A percentile compares a stretch with the other conserved stretches of the same genome.
These are phyloP conservation scores for Huntiella savannae DNA, from an alignment of 2,329 filamentous ascomycete species.

Conservation along the genomic window DNA sequence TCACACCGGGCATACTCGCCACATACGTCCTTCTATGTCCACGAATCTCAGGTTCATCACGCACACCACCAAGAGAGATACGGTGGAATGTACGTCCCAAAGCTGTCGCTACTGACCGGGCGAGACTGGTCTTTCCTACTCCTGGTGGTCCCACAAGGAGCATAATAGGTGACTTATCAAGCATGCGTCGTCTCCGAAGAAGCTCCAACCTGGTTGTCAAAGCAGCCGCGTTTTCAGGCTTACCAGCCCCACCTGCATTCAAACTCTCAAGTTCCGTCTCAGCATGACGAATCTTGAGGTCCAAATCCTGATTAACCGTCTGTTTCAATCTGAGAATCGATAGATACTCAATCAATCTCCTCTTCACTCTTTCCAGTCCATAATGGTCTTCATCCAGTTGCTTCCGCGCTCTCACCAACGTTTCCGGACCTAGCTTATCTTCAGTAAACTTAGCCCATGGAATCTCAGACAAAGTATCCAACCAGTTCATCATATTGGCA, in stretches of 20 bases:
- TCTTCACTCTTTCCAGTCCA: constrained; percentile 92
- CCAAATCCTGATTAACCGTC: constrained; percentile 64
- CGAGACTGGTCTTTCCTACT: constrained; percentile 88
- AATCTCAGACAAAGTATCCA: constrained; percentile 85
- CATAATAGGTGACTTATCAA: constrained; percentile 90
- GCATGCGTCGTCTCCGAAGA: constrained; percentile 63
- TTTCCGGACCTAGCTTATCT: constrained; percentile 68
- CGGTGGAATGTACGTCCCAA: constrained; percentile 91
- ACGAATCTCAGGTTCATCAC: constrained; percentile 91
- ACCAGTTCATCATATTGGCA: constrained; percentile 77
- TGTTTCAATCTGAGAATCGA: constrained; percentile 94
- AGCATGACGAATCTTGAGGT: constrained; percentile 53
- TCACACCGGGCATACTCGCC: constrained; percentile 92
- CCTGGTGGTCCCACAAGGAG: constrained; percentile 85
- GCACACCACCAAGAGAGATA: constrained; percentile 85
- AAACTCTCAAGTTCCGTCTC: constrained; percentile 30
- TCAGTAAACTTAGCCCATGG: constrained; percentile 76
- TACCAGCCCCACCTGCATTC: constrained; percentile 22
- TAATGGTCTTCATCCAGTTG: constrained; percentile 95
- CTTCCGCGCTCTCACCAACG: constrained; percentile 58
- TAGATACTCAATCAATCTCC: constrained; percentile 81
- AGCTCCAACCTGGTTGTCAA: constrained; percentile 48
- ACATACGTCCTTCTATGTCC: constrained; percentile 93
- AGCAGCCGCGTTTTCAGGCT: constrained; percentile 17
- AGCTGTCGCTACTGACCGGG: constrained; percentile 79